Percentiles rank a stretch among this genome's conserved stretches.
These are phyloP conservation scores for Aurinia saxatilis DNA, from an alignment of 345 rosid genomes.

Conservation along the genomic window DNA sequence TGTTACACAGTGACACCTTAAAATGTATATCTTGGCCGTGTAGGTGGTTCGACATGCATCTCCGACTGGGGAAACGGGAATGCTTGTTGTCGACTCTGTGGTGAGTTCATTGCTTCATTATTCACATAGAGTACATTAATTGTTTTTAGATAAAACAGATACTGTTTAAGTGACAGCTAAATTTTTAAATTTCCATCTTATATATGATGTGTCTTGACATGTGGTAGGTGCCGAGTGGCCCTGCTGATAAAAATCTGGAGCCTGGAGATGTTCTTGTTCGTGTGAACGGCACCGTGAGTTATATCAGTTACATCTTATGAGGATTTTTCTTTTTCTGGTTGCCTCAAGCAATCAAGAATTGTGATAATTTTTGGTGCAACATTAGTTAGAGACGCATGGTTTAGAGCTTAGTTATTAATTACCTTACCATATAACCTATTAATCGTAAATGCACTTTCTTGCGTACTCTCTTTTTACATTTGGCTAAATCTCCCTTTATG, in stretches of 20 bases:
- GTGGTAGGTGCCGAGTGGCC: constrained; percentile 91
- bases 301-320: background rate
- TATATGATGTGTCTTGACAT: constrained; percentile 16
- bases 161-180: background rate
- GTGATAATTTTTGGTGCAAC: constrained; percentile 1
- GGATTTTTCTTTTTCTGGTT: background rate
- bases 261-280: constrained; percentile 93
- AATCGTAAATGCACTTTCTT: background rate
- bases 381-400: background rate
- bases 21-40: constrained; percentile 22
- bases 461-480: background rate
- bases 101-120: constrained; percentile 36
- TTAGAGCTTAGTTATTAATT: constrained; percentile 12
- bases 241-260: constrained; percentile 74
- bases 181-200: background rate
- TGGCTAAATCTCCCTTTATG: constrained; percentile 7
- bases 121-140: constrained; percentile 1
- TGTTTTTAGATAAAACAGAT: background rate
- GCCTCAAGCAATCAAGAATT: background rate
- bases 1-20: constrained; percentile 12
- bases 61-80: constrained; percentile 77
- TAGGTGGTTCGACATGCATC: constrained; percentile 83
- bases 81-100: constrained; percentile 94
- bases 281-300: constrained; percentile 80
- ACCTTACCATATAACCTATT: background rate